These are phyloP conservation scores for Cornus suecica DNA, from an alignment of 148 eudicot species.

Conservation along the genomic window DNA sequence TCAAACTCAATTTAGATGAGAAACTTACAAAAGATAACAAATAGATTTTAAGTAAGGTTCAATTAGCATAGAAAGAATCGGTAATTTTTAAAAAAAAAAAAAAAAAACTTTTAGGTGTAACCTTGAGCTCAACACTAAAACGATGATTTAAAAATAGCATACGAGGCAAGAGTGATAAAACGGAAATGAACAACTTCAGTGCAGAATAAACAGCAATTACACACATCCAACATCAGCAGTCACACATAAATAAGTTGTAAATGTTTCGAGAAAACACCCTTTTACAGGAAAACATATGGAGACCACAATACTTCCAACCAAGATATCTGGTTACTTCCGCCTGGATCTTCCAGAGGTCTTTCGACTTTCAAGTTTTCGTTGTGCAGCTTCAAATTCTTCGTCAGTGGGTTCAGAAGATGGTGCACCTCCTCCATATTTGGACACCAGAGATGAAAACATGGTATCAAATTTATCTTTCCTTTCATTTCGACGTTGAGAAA, in stretches of 20 bases:
- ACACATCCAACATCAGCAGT: background rate
- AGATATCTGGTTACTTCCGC: constrained; percentile 23
- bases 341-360: constrained; percentile 44
- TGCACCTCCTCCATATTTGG: constrained; percentile 64
- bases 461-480: constrained; percentile 75
- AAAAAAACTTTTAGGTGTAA: too few species aligned
- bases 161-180: too few species aligned
- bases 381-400: constrained; percentile 87
- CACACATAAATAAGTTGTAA: background rate
- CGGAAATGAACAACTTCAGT: too few species aligned
- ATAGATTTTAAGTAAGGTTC: too few species aligned
- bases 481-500: constrained; percentile 62
- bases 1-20: too few species aligned
- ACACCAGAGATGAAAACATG: constrained; percentile 67
- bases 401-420: constrained; percentile 64
- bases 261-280: background rate
- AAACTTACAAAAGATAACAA: too few species aligned
- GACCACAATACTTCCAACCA: background rate
- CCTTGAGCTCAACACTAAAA: too few species aligned
- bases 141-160: too few species aligned
- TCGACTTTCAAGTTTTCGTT: constrained; percentile 49
- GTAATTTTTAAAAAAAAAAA: too few species aligned
- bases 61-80: too few species aligned
- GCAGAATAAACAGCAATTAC: background rate
- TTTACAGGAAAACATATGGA: background rate